Percentiles rank a stretch among this genome's conserved stretches.
Evolutionary conservation across 139 green algal species (phyloP).

Genomic region (Edaphochlamys debaryana): DNA sequence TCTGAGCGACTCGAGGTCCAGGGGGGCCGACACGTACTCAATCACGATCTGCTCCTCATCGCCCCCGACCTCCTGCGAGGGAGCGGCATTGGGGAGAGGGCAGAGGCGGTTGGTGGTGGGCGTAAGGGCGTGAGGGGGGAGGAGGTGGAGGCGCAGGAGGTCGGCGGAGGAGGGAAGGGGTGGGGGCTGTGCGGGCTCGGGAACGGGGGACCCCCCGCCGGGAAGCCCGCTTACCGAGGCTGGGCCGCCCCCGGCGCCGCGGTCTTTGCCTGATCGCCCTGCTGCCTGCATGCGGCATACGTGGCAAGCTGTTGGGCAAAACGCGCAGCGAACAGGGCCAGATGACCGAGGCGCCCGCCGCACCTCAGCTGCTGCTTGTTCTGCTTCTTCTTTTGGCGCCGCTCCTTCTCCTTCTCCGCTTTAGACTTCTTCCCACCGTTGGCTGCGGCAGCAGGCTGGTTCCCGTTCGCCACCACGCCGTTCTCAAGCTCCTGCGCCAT

Average conservation of each 20-base stretch:
- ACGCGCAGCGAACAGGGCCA: no score
- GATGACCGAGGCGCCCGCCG: no score
- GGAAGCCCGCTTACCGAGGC: background rate
- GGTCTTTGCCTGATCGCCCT: constrained; percentile 16
- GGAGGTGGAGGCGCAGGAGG: no score
- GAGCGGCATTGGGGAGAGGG: background rate
- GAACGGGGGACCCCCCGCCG: no score
- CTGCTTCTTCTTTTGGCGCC: constrained; percentile 55
- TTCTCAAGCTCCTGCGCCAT: no score
- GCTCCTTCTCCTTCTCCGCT: constrained; percentile 64
- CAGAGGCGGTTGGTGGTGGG: background rate
- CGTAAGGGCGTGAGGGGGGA: background rate
- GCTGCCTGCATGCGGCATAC: constrained; percentile 48
- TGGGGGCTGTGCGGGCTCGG: no score
- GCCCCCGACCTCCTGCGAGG: constrained; percentile 27
- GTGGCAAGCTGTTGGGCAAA: no score
- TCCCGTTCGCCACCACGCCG: no score
- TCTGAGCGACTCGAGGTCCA: constrained; percentile 48
- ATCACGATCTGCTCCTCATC: constrained; percentile 62
- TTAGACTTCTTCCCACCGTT: constrained; percentile 53
- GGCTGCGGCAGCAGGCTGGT: no score
- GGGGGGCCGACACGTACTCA: constrained; percentile 64
- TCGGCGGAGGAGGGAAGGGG: no score
- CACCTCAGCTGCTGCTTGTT: constrained; percentile 62
- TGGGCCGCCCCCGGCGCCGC: background rate